Percentiles rank a stretch among this genome's conserved stretches.
phyloP scores from a whole-genome alignment of 345 rosid genomes.

The Psidium friedrichsthalianum region DNA sequence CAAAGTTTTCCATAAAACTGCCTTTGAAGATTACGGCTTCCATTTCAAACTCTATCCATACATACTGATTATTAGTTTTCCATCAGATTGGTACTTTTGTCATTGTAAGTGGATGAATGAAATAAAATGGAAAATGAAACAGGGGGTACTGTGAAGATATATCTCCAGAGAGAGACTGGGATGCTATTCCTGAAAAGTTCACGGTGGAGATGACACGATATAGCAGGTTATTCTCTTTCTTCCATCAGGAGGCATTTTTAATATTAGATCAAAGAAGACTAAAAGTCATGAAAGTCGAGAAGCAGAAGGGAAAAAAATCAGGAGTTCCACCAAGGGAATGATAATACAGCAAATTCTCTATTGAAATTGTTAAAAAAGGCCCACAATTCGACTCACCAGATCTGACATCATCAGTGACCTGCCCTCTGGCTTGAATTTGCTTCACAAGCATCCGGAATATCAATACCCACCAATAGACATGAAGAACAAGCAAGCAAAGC shows the following conservation, averaged over 20 bases:
- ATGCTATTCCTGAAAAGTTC: neutral
- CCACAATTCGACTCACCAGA: constrained; percentile 39
- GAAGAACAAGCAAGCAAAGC: constrained; percentile 62
- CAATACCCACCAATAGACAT: constrained; percentile 93
- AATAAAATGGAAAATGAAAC: neutral
- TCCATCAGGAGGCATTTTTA: neutral
- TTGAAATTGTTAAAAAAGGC: neutral
- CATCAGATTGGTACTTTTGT: neutral
- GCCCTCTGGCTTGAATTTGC: constrained; percentile 75
- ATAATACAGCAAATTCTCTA: neutral
- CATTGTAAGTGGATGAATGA: neutral
- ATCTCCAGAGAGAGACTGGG: neutral
- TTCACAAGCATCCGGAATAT: constrained; percentile 66
- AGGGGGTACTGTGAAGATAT: neutral
- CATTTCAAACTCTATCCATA: neutral
- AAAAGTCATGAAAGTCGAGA: neutral
- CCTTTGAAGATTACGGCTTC: neutral
- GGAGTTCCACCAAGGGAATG: neutral
- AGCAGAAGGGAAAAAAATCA: neutral
- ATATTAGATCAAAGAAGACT: neutral
- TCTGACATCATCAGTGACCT: constrained; percentile 79
- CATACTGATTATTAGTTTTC: neutral
- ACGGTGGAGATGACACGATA: neutral
- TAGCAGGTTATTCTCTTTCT: neutral
- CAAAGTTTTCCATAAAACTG: neutral